phyloP scores from a whole-genome alignment of 2,329 filamentous ascomycete genomes.

The Grosmannia huntii region DNA sequence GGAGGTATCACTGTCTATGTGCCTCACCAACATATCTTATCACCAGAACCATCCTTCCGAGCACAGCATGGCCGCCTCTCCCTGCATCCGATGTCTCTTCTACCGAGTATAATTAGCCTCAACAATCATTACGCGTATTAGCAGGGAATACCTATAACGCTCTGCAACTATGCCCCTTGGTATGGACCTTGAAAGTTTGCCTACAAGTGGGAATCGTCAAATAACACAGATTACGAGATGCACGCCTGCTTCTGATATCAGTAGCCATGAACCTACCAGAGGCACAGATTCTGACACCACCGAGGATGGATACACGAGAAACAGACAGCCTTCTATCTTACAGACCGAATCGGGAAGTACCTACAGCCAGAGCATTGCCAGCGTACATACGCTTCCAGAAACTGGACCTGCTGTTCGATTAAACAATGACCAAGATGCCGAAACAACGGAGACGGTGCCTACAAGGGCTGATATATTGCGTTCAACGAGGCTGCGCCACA shows the following conservation, averaged over 20 bases:
- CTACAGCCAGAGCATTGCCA: neutral
- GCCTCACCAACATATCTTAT: neutral
- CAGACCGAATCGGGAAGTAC: neutral
- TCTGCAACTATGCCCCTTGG: neutral
- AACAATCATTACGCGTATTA: no score
- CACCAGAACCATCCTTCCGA: neutral
- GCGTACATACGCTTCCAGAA: neutral
- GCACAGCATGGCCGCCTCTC: neutral
- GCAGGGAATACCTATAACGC: neutral
- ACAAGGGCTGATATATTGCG: neutral
- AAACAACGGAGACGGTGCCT: neutral
- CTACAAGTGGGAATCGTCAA: neutral
- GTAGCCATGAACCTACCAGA: neutral
- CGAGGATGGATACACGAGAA: neutral
- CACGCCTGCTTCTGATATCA: no score
- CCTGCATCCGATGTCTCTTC: neutral
- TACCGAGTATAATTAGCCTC: neutral
- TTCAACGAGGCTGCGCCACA: neutral
- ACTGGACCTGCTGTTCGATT: neutral
- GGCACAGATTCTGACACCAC: neutral
- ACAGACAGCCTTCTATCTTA: neutral
- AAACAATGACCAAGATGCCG: neutral
- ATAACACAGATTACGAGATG: no score
- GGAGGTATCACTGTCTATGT: neutral
- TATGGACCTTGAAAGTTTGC: neutral